Conservation (phyloP, 1,284 basidiomycete species). For the Apiotrichum porosum region DNA sequence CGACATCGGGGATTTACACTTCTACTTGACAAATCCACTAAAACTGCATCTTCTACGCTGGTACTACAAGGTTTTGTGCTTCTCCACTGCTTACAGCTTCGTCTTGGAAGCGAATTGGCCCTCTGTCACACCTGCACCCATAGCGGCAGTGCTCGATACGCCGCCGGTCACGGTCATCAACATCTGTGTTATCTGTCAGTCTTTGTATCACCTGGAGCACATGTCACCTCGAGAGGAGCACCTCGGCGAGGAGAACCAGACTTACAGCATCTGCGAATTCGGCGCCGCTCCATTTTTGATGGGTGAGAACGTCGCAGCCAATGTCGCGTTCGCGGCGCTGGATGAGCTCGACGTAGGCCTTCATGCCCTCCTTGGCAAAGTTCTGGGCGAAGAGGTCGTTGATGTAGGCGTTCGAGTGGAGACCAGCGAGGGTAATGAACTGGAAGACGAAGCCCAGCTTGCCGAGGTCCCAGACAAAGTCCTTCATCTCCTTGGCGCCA, state of each 20-base stretch:
- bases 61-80: too few relatives aligned
- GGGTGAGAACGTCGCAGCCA: slow-evolving; percentile 77
- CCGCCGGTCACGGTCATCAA: slow-evolving; percentile 94
- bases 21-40: too few relatives aligned
- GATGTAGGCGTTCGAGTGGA: slow-evolving; percentile 97
- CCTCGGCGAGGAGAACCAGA: too few relatives aligned
- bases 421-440: slow-evolving; percentile 94
- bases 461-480: slow-evolving; percentile 75
- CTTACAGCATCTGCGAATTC: slow-evolving; percentile 74
- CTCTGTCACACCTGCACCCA: too few relatives aligned
- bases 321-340: slow-evolving; percentile 80
- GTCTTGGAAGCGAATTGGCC: too few relatives aligned
- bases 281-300: slow-evolving; percentile 80
- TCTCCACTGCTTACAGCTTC: too few relatives aligned
- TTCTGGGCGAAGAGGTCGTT: slow-evolving; percentile 84
- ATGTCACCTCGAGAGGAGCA: too few relatives aligned
- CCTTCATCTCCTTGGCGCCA: slow-evolving; percentile 75
- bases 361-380: slow-evolving; percentile 75
- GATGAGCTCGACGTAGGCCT: slow-evolving; percentile 57
- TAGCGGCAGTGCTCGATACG: slow-evolving; percentile 86
- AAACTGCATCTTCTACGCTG: too few relatives aligned
- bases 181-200: too few relatives aligned
- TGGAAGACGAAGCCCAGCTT: slow-evolving; percentile 64
- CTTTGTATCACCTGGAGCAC: too few relatives aligned
- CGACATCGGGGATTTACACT: too few relatives aligned